Evolutionary conservation across 1,139 yeast species (phyloP), one percentile per base, ranked within the genome.

Genomic region (Kodamaea alishanica): DNA sequence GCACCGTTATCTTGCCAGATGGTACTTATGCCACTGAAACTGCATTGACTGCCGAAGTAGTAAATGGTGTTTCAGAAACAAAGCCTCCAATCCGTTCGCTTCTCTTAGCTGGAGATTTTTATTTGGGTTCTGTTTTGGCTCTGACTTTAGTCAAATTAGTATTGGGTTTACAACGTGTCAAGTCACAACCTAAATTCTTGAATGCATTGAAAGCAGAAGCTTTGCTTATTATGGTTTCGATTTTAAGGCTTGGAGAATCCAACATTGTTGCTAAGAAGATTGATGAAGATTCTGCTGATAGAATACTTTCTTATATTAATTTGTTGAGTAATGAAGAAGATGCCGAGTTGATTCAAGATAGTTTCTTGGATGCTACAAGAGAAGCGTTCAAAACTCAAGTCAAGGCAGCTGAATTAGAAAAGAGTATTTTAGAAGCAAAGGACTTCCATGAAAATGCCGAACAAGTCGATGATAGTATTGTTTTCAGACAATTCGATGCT

Each of bases 11-110:
- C 41, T 75, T 92, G 48, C 96, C 98, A 15, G 99, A 94, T 65
- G 99, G 99, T 51, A 94, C 99, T 1, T 94, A 94, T 65, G 98
- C 98, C 25, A 85, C 97, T 26, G 98, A 94, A 63, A 83, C 81
- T 52, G 97, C 97, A 0, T 73, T 88, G 43, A 79, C 86, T 5
- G 67, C 76, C 9, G 72, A 70, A 35, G 55, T 56, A 4, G 8
- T 10, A n/a, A 26, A 32, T 11, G 35, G 29, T 9, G 7, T 30
- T 24, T 24, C 35, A 6, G 38, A 33, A 15, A 22, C 30, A 5
- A 76, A 73, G 50, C 89, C 94, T 28, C 88, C 95, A 38, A 68
- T 94, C 50, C 84, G 98, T 58, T 79, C 81, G 47, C 78, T 89
- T 40, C 79, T 94, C 44, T 70, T 90, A 46, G 81, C 77, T 38